Base-by-base conservation (phyloP, 2,329 filamentous ascomycete genomes). In the Pestalotiopsis sp. region DNA sequence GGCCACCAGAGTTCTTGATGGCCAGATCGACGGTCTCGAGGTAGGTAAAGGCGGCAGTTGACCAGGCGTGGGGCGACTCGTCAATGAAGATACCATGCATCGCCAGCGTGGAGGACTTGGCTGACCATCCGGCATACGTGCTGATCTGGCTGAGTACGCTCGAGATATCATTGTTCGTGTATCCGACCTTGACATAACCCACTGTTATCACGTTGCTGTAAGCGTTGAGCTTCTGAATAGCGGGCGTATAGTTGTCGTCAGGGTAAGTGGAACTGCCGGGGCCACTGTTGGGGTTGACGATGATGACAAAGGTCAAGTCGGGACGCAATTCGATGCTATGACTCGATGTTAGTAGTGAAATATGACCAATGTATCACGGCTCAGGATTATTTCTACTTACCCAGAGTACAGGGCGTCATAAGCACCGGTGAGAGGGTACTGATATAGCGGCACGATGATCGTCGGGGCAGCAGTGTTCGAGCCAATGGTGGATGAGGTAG, bases 1-100 rank as follows among this genome's bases (percentile, higher is more conserved):
- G 57, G 57, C 57, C 57, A 60, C 3, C 31, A 20, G 57, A n/a
- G 20, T 60, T 60, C 57, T 60, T 60, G 20, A 60, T 38, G 57
- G 25, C 25, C 25, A 9, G 12, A 11, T 60, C 57, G 4, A 60
- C 31, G 12, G 23, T 60, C 12, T 60, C 11, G n/a, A 27, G 14
- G 31, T 60, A 60, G 12, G 11, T 3, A 27, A 27, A 27, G 11
- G 31, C 25, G 7, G 57, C 17, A 17, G 7, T 17, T 4, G 75
- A 70, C 64, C 75, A 75, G 13, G 70, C 68, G 23, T 69, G 69
- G 1, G 78, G 72, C 5, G 75, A 74, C 67, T 82, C 80, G 67
- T 82, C 81, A 68, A 82, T 80, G 73, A 82, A 82, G 52, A 82
- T 81, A 4, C 81, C 81, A 3, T 75, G 72, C 31, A 82, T 73